Base-by-base conservation (phyloP, 441 rosid genomes). In the Bruguiera hainesii region DNA sequence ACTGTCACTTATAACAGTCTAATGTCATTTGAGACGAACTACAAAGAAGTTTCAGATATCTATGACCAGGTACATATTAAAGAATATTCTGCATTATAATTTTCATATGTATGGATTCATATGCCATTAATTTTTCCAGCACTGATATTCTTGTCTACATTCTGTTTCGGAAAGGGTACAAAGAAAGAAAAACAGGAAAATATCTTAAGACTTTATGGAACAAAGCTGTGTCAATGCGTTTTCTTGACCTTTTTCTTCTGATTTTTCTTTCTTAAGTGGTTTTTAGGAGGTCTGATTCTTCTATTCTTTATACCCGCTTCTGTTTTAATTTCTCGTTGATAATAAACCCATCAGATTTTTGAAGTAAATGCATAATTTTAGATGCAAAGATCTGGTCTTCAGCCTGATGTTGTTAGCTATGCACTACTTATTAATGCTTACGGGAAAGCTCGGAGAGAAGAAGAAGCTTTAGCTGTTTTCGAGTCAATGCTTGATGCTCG, bases 401-500 rank as follows among this genome's bases (percentile, higher is more conserved):
- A 57, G 70, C 97, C 97, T 50, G 98, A 91, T 57, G 97, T 91
- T 59, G 89, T 94, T 64, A 91, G 97, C 76, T 94, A 94, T 76
- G 93, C 97, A 57, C 79, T 83, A 65, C 98, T 94, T 58, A 84
- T 94, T 73, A 89, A 85, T 71, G 97, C 97, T 70, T 94, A 94
- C 75, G 96, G 97, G 60, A 89, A 82, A 83, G 97, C 97, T 60
- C 83, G 98, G 72, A 84, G 97, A 73, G 98, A 94, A 69, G 97
- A 83, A 62, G 98, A 94, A 89, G 97, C 98, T 68, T 75, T 94
- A 60, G 89, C 97, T 50, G 98, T 94, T 79, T 94, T 94, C 76
- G 97, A 91, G 84, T 97, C 91, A 77, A 94, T 94, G 98, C 85
- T 89, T 72, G 94, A 79, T 80, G 97, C 98, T 69, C 93, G 96